Percentiles rank a stretch among this genome's conserved stretches.
phyloP scores from a whole-genome alignment of 2,329 filamentous ascomycete species.

The Diaporthe amygdali region DNA sequence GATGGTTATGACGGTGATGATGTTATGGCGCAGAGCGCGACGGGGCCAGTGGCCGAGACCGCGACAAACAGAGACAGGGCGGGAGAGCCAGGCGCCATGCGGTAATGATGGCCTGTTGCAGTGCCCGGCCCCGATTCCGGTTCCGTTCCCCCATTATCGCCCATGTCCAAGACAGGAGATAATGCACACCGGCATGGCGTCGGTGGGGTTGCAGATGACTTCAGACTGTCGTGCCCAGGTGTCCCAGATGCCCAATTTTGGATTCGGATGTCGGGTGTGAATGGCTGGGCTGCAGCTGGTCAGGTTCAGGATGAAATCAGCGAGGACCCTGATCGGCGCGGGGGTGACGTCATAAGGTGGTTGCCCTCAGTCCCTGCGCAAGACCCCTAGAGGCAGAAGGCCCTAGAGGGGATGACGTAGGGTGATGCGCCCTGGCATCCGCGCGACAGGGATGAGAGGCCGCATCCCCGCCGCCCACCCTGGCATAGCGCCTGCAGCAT shows the following conservation, averaged over 20 bases:
- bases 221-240: slow-evolving; percentile 9
- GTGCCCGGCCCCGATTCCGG: background rate
- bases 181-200: background rate
- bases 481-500: background rate
- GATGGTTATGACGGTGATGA: background rate
- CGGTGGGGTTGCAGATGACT: slow-evolving; percentile 20
- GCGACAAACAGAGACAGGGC: background rate
- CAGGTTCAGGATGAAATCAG: slow-evolving; percentile 7
- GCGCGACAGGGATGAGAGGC: background rate
- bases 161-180: background rate
- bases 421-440: background rate
- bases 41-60: background rate
- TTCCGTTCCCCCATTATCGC: background rate
- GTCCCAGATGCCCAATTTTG: background rate
- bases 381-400: slow-evolving; percentile 9
- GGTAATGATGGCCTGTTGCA: background rate
- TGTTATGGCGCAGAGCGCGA: background rate
- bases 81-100: background rate
- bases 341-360: slow-evolving; percentile 13
- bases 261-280: slow-evolving; percentile 7
- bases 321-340: slow-evolving; percentile 7
- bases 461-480: background rate
- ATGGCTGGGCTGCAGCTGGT: too few relatives aligned
- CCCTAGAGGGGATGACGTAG: slow-evolving; percentile 15
- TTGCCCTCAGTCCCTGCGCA: background rate